Conservation (phyloP, 306 rosid genomes). For the Ormosia emarginata region DNA sequence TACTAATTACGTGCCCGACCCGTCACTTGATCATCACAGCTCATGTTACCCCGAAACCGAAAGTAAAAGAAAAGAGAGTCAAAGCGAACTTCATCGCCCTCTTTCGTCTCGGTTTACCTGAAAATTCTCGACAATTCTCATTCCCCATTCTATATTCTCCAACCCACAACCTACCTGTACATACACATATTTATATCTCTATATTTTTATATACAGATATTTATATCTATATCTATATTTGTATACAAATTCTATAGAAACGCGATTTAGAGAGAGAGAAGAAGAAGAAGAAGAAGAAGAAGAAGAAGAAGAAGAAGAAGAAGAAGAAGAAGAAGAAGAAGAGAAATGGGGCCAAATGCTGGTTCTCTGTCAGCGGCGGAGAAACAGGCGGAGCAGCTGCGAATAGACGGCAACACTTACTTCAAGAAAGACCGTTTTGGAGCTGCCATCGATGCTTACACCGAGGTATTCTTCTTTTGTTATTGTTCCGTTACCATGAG, state of each 20-base stretch:
- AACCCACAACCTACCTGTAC: neutral
- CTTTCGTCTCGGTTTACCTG: neutral
- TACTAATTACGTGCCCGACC: neutral
- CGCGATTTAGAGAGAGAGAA: too few relatives aligned
- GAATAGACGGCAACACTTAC: conserved; percentile 67
- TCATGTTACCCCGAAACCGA: neutral
- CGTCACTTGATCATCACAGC: neutral
- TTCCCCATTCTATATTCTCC: neutral
- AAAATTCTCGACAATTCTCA: neutral
- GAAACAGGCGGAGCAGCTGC: conserved; percentile 64
- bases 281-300: neutral
- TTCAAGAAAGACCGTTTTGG: conserved; percentile 73
- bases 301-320: neutral
- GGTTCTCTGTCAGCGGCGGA: conserved; percentile 34
- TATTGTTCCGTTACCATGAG: neutral
- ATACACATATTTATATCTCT: neutral
- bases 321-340: neutral
- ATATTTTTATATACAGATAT: neutral
- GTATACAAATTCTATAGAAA: too few relatives aligned
- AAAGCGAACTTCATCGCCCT: neutral
- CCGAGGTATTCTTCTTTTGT: conserved; percentile 54
- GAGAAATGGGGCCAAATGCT: conserved; percentile 51
- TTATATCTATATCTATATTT: neutral
- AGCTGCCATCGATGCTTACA: conserved; percentile 95
- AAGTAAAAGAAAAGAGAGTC: neutral